Percentiles rank a stretch among this genome's conserved stretches.
Evolutionary conservation across 2,329 filamentous ascomycete genomes (phyloP).

Genomic region (Monosporascus sp.): DNA sequence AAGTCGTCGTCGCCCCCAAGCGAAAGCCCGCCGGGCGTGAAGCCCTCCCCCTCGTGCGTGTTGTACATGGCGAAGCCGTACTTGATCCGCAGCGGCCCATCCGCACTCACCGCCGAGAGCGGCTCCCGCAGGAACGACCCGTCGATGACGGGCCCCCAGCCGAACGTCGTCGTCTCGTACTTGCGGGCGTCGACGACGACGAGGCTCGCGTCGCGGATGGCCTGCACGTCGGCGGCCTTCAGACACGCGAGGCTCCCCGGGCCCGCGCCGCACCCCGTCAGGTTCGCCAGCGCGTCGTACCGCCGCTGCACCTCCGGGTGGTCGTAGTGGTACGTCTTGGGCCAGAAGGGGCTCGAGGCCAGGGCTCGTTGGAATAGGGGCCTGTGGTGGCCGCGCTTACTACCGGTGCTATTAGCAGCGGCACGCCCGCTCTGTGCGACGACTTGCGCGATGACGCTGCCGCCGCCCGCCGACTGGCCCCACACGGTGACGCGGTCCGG

Average conservation of each 20-base stretch:
- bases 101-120: slow-evolving; percentile 38
- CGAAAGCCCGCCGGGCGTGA: slow-evolving; percentile 46
- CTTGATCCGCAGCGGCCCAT: slow-evolving; percentile 29
- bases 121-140: slow-evolving; percentile 42
- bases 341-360: slow-evolving; percentile 50
- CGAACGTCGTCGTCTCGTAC: slow-evolving; percentile 52
- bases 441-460: slow-evolving; percentile 46
- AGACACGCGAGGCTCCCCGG: slow-evolving; percentile 48
- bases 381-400: slow-evolving; percentile 15
- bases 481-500: slow-evolving; percentile 42
- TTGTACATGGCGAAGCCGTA: slow-evolving; percentile 54
- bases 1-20: slow-evolving; percentile 34
- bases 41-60: slow-evolving; percentile 58
- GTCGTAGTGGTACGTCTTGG: slow-evolving; percentile 51
- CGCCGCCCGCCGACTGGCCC: slow-evolving; percentile 52
- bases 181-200: slow-evolving; percentile 42
- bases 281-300: slow-evolving; percentile 39
- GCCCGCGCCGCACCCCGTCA: slow-evolving; percentile 44
- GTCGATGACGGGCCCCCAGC: slow-evolving; percentile 58
- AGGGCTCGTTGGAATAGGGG: slow-evolving; percentile 46
- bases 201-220: slow-evolving; percentile 46
- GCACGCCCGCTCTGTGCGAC: slow-evolving; percentile 31
- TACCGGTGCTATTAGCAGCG: slow-evolving; percentile 29
- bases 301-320: slow-evolving; percentile 44
- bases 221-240: slow-evolving; percentile 48